Conservation (phyloP, 257 asterid species). For the Scutellaria minor region DNA sequence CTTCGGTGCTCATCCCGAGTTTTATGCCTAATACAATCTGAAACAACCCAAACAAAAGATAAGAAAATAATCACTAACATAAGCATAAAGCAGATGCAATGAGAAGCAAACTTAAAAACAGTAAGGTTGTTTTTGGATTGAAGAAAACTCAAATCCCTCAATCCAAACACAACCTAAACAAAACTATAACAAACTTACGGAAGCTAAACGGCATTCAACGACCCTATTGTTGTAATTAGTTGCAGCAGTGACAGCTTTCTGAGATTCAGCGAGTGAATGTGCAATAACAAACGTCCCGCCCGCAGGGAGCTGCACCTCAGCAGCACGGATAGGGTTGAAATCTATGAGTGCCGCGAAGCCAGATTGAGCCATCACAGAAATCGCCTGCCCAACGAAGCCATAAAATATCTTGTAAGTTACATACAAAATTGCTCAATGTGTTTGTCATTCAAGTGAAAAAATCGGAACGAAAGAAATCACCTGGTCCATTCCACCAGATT, state of each 20-base stretch:
- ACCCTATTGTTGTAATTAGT: conserved; percentile 94
- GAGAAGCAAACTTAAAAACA: not conserved
- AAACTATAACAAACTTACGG: conserved; percentile 56
- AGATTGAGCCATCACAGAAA: conserved; percentile 90
- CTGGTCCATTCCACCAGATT: conserved; percentile 99
- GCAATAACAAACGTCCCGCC: conserved; percentile 89
- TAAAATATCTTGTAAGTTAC: conserved; percentile 5
- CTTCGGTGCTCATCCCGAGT: conserved; percentile 78
- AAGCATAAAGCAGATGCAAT: conserved; percentile 11
- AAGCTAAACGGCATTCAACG: conserved; percentile 91
- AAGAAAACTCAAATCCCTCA: too few relatives aligned
- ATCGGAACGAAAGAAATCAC: conserved; percentile 37
- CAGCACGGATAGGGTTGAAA: conserved; percentile 88
- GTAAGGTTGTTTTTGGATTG: too few relatives aligned
- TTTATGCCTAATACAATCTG: conserved; percentile 86
- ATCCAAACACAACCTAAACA: not conserved
- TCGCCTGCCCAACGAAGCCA: conserved; percentile 62
- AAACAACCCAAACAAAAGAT: conserved; percentile 26
- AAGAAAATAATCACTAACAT: not conserved
- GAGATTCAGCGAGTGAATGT: conserved; percentile 93
- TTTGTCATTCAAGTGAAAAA: not conserved
- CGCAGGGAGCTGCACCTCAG: conserved; percentile 91
- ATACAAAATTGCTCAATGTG: not conserved
- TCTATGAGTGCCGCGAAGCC: conserved; percentile 96
- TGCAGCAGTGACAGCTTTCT: conserved; percentile 95